Evolutionary conservation across 257 asterid genomes (phyloP).

Genomic region (Solanum habrochaites): DNA sequence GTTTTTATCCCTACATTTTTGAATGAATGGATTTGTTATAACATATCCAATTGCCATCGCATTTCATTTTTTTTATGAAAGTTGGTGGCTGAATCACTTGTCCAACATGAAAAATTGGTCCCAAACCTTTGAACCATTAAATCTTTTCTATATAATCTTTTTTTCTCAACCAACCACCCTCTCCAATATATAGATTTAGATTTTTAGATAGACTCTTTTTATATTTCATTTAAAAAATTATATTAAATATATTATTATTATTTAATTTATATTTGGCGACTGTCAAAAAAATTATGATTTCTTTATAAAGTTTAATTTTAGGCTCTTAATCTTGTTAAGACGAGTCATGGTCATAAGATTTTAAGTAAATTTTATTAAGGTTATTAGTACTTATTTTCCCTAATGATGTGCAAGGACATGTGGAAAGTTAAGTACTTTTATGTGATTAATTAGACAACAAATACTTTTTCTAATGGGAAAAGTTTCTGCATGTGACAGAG

Average conservation of each 20-base stretch:
- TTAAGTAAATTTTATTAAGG: background rate
- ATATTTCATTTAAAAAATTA: rapidly evolving
- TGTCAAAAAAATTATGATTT: no score
- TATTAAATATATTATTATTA: no score
- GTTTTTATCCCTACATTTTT: background rate
- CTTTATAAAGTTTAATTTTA: no score
- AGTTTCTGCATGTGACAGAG: background rate
- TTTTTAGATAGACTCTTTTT: no score
- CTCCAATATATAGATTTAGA: background rate
- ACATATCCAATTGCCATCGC: background rate
- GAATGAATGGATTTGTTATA: background rate
- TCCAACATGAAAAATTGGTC: background rate
- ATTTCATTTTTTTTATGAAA: background rate
- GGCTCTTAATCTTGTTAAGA: background rate
- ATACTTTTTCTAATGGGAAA: background rate
- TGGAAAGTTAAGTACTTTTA: background rate
- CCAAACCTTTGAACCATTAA: background rate
- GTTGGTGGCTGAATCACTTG: background rate
- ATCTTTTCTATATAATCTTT: background rate
- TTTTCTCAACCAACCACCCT: background rate
- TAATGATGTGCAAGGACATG: background rate
- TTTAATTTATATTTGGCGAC: no score
- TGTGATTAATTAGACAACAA: background rate
- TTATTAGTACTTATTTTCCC: background rate
- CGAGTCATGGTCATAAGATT: background rate